Base-by-base conservation (phyloP, 2,329 filamentous ascomycete genomes). In the Phialophora expanda region DNA sequence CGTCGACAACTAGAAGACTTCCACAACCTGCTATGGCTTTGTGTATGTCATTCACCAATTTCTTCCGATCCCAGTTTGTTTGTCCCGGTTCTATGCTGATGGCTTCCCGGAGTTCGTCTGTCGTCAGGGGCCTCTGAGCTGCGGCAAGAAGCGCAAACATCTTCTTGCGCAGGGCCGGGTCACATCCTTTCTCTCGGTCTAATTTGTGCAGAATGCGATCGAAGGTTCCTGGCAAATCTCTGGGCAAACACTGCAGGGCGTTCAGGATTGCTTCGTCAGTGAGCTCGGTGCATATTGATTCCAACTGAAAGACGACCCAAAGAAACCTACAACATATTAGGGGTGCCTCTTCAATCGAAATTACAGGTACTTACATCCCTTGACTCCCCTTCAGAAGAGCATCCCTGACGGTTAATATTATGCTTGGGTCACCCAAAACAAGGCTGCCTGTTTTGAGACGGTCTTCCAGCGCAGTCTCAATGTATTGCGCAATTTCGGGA, bases 31-130 rank as follows among this genome's bases (percentile, higher is more conserved):
- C 26, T 14, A 71, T 38, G 9, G 24, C 32, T 28, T 30, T 58
- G 8, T 64, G 41, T 51, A 73, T 71, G 50, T 72, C 62, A 32
- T 72, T 70, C n/a, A 71, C 62, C 9, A 62, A 41, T n/a, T 34
- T 54, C 38, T 51, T 44, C n/a, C 50, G 41, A 26, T 62, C 30
- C 61, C 66, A 60, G 20, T 28, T n/a, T 12, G 64, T 58, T 22
- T 64, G 44, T 4, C 61, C 64, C 30, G 63, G 54, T 12, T 51
- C 50, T 11, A 69, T 41, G 41, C 60, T 54, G 24, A 65, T 32
- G 8, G 59, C 56, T 28, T 69, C 66, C 20, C 62, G 60, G 32
- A 67, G 57, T 50, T 67, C 66, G 32, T 67, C 41, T 9, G 56
- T n/a, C 2, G 41, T 54, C 53, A 69, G 48, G 4, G 66, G 64